These are phyloP conservation scores for Helotiales sp. DNA, from an alignment of 2,329 filamentous ascomycete species.

Conservation along the genomic window DNA sequence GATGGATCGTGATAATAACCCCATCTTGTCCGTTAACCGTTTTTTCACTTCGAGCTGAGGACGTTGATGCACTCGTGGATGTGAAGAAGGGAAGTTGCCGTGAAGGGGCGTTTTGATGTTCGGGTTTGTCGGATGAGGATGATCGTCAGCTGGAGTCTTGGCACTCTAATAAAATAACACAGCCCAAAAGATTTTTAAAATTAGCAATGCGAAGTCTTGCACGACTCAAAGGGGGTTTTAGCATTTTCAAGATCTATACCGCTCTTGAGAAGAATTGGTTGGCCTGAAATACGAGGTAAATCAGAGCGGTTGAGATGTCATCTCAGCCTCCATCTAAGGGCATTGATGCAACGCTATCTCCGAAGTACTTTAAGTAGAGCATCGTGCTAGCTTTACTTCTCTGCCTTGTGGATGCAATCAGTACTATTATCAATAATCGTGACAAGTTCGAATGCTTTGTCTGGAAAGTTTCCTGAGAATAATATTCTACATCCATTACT, in stretches of 20 bases:
- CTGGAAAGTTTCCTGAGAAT: neutral
- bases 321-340: neutral
- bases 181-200: neutral
- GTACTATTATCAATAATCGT: too few species aligned
- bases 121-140: conserved; percentile 1
- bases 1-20: conserved; percentile 28
- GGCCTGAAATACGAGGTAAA: too few species aligned
- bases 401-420: too few species aligned
- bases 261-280: too few species aligned
- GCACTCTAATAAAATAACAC: neutral
- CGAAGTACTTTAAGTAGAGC: neutral
- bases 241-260: neutral
- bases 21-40: conserved; percentile 21
- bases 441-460: neutral
- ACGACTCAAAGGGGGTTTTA: neutral
- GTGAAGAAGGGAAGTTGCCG: neutral
- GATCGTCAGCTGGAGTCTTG: conserved; percentile 7
- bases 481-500: conserved; percentile 20
- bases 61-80: neutral
- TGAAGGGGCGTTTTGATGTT: neutral
- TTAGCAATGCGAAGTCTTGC: neutral
- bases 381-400: too few species aligned
- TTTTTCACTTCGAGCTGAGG: neutral
- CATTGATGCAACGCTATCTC: neutral
- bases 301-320: neutral